These are phyloP conservation scores for Medicago lupulina DNA, from an alignment of 306 rosid genomes.

Conservation along the genomic window DNA sequence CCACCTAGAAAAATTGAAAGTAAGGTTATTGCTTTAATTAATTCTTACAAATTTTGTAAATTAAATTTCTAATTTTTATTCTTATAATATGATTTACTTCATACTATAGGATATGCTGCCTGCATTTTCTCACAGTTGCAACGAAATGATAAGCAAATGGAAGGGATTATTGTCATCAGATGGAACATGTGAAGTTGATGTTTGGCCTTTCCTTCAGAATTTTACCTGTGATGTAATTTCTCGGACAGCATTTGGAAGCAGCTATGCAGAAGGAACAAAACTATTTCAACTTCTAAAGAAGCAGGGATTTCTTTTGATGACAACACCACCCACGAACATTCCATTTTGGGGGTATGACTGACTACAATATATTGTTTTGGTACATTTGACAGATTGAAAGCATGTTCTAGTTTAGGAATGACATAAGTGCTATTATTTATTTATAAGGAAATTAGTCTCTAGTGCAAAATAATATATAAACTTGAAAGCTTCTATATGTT, in stretches of 20 bases:
- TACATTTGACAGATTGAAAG: too few species aligned
- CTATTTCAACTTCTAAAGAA: slow-evolving; percentile 13
- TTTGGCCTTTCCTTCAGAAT: slow-evolving; percentile 20
- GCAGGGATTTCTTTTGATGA: slow-evolving; percentile 3
- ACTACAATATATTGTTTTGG: too few species aligned
- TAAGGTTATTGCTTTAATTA: not conserved
- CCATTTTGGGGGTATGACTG: slow-evolving; percentile 45
- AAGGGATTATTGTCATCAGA: not conserved
- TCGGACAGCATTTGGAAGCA: slow-evolving; percentile 25
- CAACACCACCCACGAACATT: not conserved
- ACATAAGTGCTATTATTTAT: too few species aligned
- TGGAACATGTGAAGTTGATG: slow-evolving; percentile 18
- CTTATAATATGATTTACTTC: not conserved
- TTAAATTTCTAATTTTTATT: not conserved
- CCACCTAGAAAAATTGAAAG: slow-evolving; percentile 56
- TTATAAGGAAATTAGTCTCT: too few species aligned
- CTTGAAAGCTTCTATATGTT: too few species aligned
- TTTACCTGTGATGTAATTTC: slow-evolving; percentile 25
- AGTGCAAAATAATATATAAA: too few species aligned
- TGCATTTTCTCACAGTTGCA: not conserved
- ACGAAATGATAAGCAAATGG: slow-evolving; percentile 20
- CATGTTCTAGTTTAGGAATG: too few species aligned
- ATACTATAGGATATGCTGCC: slow-evolving; percentile 11
- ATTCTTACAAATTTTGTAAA: not conserved
- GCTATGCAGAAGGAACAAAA: slow-evolving; percentile 22